phyloP scores from a whole-genome alignment of 2,329 filamentous ascomycete genomes.

The Diaporthe sp. region DNA sequence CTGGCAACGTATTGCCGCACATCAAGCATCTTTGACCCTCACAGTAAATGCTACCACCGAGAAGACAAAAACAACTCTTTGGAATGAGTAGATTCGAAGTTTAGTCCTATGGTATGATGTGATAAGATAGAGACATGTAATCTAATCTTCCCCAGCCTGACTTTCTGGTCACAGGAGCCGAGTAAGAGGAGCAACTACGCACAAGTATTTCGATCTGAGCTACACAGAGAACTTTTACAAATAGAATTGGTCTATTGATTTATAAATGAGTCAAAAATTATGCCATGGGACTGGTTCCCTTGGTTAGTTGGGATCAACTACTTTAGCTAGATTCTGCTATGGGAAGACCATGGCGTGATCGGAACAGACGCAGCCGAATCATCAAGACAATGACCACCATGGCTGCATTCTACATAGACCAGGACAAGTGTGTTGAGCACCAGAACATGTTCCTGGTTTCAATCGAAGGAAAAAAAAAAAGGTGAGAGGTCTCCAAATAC shows the following conservation, averaged over 20 bases:
- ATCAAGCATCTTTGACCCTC: background rate
- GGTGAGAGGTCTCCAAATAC: too few species aligned
- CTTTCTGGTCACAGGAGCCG: background rate
- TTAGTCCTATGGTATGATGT: background rate
- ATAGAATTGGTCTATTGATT: background rate
- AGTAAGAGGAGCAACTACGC: background rate
- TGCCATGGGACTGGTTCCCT: background rate
- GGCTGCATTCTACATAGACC: too few species aligned
- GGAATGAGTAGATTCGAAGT: background rate
- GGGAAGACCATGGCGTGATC: background rate
- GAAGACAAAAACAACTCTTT: background rate
- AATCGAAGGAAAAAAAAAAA: too few species aligned
- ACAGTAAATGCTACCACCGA: background rate
- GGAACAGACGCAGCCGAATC: background rate
- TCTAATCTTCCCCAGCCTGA: too few species aligned
- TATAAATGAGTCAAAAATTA: background rate
- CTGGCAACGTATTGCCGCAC: background rate
- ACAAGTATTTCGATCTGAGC: background rate
- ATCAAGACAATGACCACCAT: background rate
- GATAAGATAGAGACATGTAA: background rate
- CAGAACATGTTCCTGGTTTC: too few species aligned
- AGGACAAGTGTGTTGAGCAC: too few species aligned
- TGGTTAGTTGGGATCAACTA: too few species aligned
- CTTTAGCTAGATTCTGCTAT: background rate
- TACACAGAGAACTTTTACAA: background rate